Conservation (phyloP, 1,284 basidiomycete species). For the Malassezia sympodialis region DNA sequence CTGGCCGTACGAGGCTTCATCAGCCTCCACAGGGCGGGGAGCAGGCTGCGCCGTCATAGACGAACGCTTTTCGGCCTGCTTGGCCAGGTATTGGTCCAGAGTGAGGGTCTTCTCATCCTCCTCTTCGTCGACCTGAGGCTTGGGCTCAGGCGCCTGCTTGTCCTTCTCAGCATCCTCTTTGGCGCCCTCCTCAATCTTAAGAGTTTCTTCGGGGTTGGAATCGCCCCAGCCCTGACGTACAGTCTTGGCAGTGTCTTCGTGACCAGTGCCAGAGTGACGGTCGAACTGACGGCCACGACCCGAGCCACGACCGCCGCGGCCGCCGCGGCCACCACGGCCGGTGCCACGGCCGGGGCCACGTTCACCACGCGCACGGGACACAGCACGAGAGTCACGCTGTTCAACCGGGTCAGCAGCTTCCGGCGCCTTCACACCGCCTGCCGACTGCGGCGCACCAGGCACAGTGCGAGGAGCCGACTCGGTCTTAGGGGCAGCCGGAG, state of each 20-base stretch:
- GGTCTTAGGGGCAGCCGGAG: slow-evolving; percentile 27
- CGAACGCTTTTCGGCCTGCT: slow-evolving; percentile 54
- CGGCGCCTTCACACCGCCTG: slow-evolving; percentile 17
- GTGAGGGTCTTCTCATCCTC: slow-evolving; percentile 88
- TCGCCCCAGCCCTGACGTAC: slow-evolving; percentile 83
- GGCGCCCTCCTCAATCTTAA: slow-evolving; percentile 58
- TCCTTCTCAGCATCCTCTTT: slow-evolving; percentile 22
- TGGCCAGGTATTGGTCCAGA: slow-evolving; percentile 65
- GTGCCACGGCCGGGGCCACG: slow-evolving; percentile 4
- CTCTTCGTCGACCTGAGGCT: slow-evolving; percentile 58
- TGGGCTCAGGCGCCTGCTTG: slow-evolving; percentile 24
- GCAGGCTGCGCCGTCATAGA: slow-evolving; percentile 30
- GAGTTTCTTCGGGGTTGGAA: slow-evolving; percentile 67
- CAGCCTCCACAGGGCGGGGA: slow-evolving; percentile 28
- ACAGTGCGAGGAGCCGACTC: slow-evolving; percentile 31
- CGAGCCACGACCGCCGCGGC: slow-evolving; percentile 55
- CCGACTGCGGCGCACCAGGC: slow-evolving; percentile 31
- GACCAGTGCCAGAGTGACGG: slow-evolving; percentile 71
- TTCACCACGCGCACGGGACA: slow-evolving; percentile 17
- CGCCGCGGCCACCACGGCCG: slow-evolving; percentile 57
- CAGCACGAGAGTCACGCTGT: slow-evolving; percentile 25
- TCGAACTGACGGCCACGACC: slow-evolving; percentile 60
- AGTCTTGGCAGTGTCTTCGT: slow-evolving; percentile 74
- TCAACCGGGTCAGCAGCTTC: slow-evolving; percentile 2
- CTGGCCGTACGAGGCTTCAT: slow-evolving; percentile 32